These are phyloP conservation scores for Colletotrichum brevisporum DNA, from an alignment of 2,329 filamentous ascomycete genomes.

Conservation along the genomic window DNA sequence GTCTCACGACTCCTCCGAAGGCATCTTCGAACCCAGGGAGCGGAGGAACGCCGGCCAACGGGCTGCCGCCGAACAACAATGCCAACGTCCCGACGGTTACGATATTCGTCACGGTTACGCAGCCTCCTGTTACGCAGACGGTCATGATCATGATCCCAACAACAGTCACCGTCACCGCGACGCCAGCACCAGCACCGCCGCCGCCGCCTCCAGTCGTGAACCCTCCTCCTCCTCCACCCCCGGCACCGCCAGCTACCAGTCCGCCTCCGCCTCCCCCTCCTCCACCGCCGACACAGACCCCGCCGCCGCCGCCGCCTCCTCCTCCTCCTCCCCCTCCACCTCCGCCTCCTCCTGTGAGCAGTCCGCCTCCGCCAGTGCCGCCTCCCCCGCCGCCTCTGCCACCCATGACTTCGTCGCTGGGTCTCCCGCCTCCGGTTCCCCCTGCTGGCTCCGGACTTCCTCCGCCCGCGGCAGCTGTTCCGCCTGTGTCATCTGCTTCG, in stretches of 20 bases:
- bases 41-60: background rate
- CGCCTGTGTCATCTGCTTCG: slow-evolving; percentile 21
- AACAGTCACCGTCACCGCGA: slow-evolving; percentile 32
- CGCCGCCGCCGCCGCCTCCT: background rate
- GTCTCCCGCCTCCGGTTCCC: slow-evolving; percentile 6
- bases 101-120: slow-evolving; percentile 32
- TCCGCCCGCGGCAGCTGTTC: background rate
- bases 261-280: slow-evolving; percentile 11
- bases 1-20: background rate
- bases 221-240: background rate
- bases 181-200: slow-evolving; percentile 8
- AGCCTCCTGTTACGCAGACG: slow-evolving; percentile 16
- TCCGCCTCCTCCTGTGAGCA: slow-evolving; percentile 9
- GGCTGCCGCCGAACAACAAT: slow-evolving; percentile 32
- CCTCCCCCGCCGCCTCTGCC: background rate
- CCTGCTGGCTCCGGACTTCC: slow-evolving; percentile 10
- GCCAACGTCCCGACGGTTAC: slow-evolving; percentile 37
- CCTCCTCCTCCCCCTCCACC: background rate
- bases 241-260: slow-evolving; percentile 16
- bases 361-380: background rate
- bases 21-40: background rate
- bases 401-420: slow-evolving; percentile 11
- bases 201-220: slow-evolving; percentile 6
- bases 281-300: slow-evolving; percentile 15
- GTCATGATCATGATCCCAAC: slow-evolving; percentile 32